Percentiles rank a stretch among this genome's conserved stretches.
These are phyloP conservation scores for Botrytis galanthina DNA, from an alignment of 2,329 filamentous ascomycete species.

Conservation along the genomic window DNA sequence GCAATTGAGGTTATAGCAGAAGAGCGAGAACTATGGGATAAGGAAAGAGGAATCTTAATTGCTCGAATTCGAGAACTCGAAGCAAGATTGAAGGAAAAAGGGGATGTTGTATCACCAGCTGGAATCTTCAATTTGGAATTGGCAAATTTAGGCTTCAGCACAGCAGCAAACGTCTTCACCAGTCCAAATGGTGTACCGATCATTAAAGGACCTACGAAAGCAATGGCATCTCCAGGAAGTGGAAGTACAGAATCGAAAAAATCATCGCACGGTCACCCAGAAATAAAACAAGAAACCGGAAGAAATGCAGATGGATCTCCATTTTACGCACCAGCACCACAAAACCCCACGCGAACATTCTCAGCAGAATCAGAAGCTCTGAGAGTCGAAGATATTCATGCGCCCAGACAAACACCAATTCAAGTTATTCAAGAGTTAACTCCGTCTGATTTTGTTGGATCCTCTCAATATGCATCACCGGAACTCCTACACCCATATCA, in stretches of 20 bases:
- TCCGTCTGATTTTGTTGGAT: conserved; percentile 35
- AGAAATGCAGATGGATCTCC: conserved; percentile 38
- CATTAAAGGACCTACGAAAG: neutral
- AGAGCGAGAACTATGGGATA: conserved; percentile 38
- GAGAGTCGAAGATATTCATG: conserved; percentile 34
- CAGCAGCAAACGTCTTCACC: conserved; percentile 2
- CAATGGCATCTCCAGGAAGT: neutral
- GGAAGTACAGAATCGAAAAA: conserved; percentile 6
- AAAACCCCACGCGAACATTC: conserved; percentile 37
- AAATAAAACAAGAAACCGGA: conserved; percentile 36
- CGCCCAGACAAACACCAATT: conserved; percentile 33
- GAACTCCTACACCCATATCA: conserved; percentile 22
- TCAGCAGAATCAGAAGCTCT: conserved; percentile 27
- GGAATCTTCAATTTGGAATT: conserved; percentile 18
- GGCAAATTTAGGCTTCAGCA: neutral
- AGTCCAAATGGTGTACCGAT: neutral
- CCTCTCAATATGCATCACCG: conserved; percentile 2
- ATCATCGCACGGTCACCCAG: conserved; percentile 8
- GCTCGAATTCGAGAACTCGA: conserved; percentile 36
- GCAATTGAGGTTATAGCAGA: conserved; percentile 38
- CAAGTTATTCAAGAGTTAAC: conserved; percentile 37
- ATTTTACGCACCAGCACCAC: conserved; percentile 39
- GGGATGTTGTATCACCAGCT: conserved; percentile 13
- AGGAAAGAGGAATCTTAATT: conserved; percentile 33
- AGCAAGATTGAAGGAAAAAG: conserved; percentile 20